phyloP scores from a whole-genome alignment of 2,329 filamentous ascomycete genomes.

The Drechslerella dactyloides region DNA sequence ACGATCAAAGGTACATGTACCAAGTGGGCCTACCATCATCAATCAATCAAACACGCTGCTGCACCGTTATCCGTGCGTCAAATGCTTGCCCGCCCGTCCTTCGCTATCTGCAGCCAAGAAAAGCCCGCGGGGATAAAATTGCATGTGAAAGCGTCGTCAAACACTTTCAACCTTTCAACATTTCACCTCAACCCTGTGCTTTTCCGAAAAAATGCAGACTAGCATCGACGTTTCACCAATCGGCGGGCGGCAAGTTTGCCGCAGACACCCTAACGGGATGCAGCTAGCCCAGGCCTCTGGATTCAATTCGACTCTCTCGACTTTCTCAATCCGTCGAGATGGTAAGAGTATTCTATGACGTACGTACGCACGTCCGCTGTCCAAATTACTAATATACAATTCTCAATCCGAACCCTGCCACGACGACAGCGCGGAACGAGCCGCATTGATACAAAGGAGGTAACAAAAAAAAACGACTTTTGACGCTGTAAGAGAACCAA shows the following conservation, averaged over 20 bases:
- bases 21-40: no score
- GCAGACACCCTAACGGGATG: slow-evolving; percentile 37
- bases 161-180: not conserved
- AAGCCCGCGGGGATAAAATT: not conserved
- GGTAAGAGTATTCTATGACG: no score
- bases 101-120: not conserved
- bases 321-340: not conserved
- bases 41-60: no score
- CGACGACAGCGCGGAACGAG: no score
- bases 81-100: not conserved
- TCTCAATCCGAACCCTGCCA: no score
- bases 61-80: not conserved
- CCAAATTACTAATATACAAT: no score
- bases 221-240: slow-evolving; percentile 7
- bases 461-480: not conserved
- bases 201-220: no score
- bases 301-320: not conserved
- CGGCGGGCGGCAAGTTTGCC: slow-evolving; percentile 14
- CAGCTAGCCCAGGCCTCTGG: slow-evolving; percentile 4
- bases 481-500: not conserved
- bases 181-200: no score
- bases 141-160: not conserved
- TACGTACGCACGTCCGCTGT: no score
- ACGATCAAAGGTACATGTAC: no score
- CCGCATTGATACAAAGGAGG: no score